Evolutionary conservation across 202 grass and related monocot genomes (phyloP), one percentile per base, ranked within the genome.

Genomic region (Hordeum pubiflorum): DNA sequence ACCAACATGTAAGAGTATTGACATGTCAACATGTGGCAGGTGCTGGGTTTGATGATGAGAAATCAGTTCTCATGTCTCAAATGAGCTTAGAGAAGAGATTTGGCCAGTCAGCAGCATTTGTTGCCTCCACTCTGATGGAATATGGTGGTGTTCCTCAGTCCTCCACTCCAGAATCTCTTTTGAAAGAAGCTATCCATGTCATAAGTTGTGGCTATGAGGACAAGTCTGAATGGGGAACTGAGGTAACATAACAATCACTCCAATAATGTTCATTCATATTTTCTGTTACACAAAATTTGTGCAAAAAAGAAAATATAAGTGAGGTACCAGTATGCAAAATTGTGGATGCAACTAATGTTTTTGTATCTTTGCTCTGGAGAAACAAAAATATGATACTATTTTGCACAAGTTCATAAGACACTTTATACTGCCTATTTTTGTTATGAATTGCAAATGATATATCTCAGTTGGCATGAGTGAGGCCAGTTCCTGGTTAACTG

Each of bases 181-280:
- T 99, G 75, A 99, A 99, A 82, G 96, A 99, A 93, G 96, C 96
- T 69, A 99, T 99, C 67, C 96, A 99, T 91, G 96, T 99, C 61
- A 99, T 99, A 37, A 96, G 92, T 71, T 99, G 96, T 78, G 96
- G 96, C 56, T 99, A 99, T 1, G 92, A 99, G 87, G 96, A 99
- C 81, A 99, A 96, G 78, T 63, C 67, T n/a, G 96, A 99, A 59
- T 99, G 96, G 96, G 96, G 92, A 81, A 81, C 32, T 82, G 96
- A 99, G 96, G 96, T 99, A 93, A 82, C 44, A 15, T 71, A 38
- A 7, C 55, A 69, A 58, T 86, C 29, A 9, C 75, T n/a, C 54
- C 18, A 75, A 15, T 44, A 56, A 10, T 56, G 1, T 63, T 79
- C 17, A 41, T 69, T 75, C 44, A 41, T 58, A 59, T 46, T 41